phyloP scores from a whole-genome alignment of 148 eudicot species.

The Oxyria digyna region DNA sequence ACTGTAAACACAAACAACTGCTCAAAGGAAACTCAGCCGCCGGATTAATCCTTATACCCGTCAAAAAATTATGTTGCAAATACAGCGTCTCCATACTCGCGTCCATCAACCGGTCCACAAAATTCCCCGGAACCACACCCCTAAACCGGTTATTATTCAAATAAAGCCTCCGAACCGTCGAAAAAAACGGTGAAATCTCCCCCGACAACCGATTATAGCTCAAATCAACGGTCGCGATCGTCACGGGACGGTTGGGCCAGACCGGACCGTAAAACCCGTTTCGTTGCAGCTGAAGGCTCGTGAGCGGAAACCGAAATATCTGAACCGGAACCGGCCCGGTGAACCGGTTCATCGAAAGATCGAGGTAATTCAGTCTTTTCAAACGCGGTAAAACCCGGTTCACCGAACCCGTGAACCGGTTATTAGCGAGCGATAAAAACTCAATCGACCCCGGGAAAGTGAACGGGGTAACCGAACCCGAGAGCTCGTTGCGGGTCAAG shows the following conservation, averaged over 20 bases:
- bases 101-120: slow-evolving; percentile 51
- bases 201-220: slow-evolving; percentile 71
- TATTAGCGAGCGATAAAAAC: slow-evolving; percentile 53
- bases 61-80: slow-evolving; percentile 71
- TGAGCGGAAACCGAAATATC: slow-evolving; percentile 41
- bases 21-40: slow-evolving; percentile 75
- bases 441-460: slow-evolving; percentile 45
- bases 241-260: slow-evolving; percentile 32
- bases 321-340: slow-evolving; percentile 44
- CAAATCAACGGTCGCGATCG: slow-evolving; percentile 54
- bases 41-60: slow-evolving; percentile 61
- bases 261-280: slow-evolving; percentile 58
- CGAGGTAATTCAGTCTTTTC: slow-evolving; percentile 40
- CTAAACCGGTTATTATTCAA: slow-evolving; percentile 79
- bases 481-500: slow-evolving; percentile 48
- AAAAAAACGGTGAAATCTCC: slow-evolving; percentile 45
- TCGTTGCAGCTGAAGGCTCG: slow-evolving; percentile 51
- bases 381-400: slow-evolving; percentile 21
- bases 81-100: slow-evolving; percentile 46
- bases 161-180: slow-evolving; percentile 54
- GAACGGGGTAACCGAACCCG: slow-evolving; percentile 37
- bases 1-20: slow-evolving; percentile 69
- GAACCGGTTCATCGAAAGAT: slow-evolving; percentile 64
- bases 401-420: slow-evolving; percentile 52
- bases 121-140: slow-evolving; percentile 48